phyloP scores from a whole-genome alignment of 805 yeast genomes.

The Wickerhamiella sergipiensis region DNA sequence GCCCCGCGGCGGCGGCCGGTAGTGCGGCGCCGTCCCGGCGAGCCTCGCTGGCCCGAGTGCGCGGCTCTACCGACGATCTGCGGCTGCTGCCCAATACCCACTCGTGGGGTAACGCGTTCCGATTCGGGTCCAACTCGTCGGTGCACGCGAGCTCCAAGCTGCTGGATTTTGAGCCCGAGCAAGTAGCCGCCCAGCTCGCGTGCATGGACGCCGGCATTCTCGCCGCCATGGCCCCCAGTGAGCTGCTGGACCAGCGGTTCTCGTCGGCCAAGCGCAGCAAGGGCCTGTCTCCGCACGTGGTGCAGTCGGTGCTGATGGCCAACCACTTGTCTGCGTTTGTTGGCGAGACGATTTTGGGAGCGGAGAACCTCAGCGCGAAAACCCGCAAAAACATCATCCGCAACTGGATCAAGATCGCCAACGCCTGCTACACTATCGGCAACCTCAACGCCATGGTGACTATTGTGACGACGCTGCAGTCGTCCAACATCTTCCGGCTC shows the following conservation, averaged over 20 bases:
- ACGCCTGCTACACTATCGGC: constrained; percentile 20
- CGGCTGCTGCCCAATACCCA: not conserved
- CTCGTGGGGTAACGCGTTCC: constrained; percentile 5
- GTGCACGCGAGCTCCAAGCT: not conserved
- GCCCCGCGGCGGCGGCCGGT: not conserved
- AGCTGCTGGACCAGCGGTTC: constrained; percentile 25
- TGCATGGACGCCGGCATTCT: constrained; percentile 23
- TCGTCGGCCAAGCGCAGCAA: constrained; percentile 18
- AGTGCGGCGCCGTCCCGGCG: constrained; percentile 1
- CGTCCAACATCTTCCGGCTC: constrained; percentile 24
- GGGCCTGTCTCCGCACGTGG: constrained; percentile 24
- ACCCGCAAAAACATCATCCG: constrained; percentile 23
- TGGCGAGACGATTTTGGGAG: constrained; percentile 23
- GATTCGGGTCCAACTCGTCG: not conserved
- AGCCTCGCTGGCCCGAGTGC: not conserved
- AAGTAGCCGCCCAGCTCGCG: constrained; percentile 25
- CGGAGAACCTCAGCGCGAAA: constrained; percentile 18
- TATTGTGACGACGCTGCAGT: constrained; percentile 24
- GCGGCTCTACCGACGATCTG: constrained; percentile 1
- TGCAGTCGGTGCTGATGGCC: constrained; percentile 18
- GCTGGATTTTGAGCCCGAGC: constrained; percentile 22
- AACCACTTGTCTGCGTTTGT: constrained; percentile 27
- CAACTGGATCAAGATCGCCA: constrained; percentile 27
- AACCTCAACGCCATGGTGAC: constrained; percentile 24
- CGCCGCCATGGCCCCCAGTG: constrained; percentile 19